These are phyloP conservation scores for Kitagawia praeruptora DNA, from an alignment of 129 eudicot species.

Conservation along the genomic window DNA sequence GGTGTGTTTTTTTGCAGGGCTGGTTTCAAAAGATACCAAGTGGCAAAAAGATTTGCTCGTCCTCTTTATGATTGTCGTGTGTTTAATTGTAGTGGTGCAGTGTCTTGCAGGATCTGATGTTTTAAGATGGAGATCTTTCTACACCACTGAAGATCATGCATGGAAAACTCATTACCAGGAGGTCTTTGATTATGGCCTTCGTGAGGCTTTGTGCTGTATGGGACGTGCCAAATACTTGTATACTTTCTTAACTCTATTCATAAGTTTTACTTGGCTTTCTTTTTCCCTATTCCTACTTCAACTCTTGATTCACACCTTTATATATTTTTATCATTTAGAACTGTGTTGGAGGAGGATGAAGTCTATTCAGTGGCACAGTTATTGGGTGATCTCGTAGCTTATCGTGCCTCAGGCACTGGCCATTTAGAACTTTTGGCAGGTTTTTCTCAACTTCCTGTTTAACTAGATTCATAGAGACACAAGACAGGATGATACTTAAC, in stretches of 20 bases:
- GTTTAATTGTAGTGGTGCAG: constrained; percentile 41
- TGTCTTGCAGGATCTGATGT: constrained; percentile 61
- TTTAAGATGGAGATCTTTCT: constrained; percentile 68
- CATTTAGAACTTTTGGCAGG: constrained; percentile 81
- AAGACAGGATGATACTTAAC: background rate
- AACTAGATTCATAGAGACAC: background rate
- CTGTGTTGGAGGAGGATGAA: constrained; percentile 64
- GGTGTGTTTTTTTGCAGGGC: constrained; percentile 7
- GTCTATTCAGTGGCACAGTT: constrained; percentile 64
- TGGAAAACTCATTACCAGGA: constrained; percentile 72
- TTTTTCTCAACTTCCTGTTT: constrained; percentile 16
- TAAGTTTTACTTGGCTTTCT: background rate
- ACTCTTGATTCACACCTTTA: background rate
- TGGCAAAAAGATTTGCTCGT: constrained; percentile 32
- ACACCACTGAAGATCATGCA: constrained; percentile 46
- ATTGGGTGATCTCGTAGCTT: constrained; percentile 72
- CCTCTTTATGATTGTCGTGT: constrained; percentile 34
- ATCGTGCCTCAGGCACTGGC: constrained; percentile 73
- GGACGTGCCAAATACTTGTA: constrained; percentile 75
- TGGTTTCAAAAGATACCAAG: constrained; percentile 20
- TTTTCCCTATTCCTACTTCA: background rate
- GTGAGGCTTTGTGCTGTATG: constrained; percentile 80
- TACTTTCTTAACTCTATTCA: constrained; percentile 11
- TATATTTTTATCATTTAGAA: constrained; percentile 22
- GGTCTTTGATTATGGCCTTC: constrained; percentile 72